phyloP scores from a whole-genome alignment of 345 rosid species.

The Ailanthus altissimus region DNA sequence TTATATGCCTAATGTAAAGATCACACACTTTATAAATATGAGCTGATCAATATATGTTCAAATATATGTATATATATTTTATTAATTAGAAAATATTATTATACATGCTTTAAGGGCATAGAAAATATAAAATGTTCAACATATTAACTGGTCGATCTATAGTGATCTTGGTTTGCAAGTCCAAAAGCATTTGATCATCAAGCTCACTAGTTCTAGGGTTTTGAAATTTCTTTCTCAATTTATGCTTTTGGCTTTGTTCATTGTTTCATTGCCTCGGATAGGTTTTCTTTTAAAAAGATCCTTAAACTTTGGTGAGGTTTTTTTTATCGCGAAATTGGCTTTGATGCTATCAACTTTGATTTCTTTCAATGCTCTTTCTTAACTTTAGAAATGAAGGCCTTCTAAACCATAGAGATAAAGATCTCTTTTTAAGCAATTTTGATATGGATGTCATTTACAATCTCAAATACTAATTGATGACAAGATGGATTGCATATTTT shows the following conservation, averaged over 20 bases:
- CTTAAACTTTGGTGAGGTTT: not conserved
- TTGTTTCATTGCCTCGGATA: constrained; percentile 44
- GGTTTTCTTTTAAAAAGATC: constrained; percentile 21
- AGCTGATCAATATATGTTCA: no score
- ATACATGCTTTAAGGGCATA: no score
- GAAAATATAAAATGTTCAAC: no score
- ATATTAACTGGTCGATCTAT: constrained; percentile 1
- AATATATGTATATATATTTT: no score
- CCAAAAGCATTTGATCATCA: constrained; percentile 33
- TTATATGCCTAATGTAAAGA: no score
- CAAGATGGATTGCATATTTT: constrained; percentile 42
- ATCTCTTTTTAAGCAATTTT: constrained; percentile 40
- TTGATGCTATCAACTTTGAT: constrained; percentile 19
- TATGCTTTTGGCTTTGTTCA: constrained; percentile 42
- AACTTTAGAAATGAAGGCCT: constrained; percentile 68
- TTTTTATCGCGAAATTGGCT: constrained; percentile 18
- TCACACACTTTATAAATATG: no score
- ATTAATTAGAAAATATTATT: no score
- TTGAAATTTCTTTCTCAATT: constrained; percentile 43
- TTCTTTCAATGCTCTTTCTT: constrained; percentile 42
- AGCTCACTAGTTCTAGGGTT: constrained; percentile 39
- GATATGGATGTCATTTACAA: constrained; percentile 29
- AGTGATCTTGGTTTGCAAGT: constrained; percentile 6
- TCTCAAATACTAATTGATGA: constrained; percentile 30
- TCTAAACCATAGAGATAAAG: constrained; percentile 39